Base-by-base conservation (phyloP, 345 rosid species). In the Odontarrhena argentea region DNA sequence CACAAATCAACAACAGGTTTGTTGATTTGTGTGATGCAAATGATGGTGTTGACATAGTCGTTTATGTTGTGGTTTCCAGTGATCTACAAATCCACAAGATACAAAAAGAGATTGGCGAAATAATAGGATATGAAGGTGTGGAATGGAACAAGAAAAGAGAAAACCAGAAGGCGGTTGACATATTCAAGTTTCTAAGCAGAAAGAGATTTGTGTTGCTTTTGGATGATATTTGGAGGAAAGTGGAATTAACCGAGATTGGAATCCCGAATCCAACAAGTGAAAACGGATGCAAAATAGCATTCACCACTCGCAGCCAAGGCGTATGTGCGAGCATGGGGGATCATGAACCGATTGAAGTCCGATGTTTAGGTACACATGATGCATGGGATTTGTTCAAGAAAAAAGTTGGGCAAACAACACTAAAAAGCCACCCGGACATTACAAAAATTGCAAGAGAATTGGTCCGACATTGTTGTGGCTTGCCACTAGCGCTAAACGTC, bases 301-400 rank as follows among this genome's bases (percentile, higher is more conserved):
- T 68, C 26, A 68, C 73, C n/a, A 56, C 73, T 58, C 66, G 65
- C 3, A 58, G 6, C 14, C 38, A 36, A 13, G 42, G 45, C 2
- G 73, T 68, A 8, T 58, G 73, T 58, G 48, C 15, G 7, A 13
- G 46, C 46, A 68, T 68, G 73, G 65, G 55, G 13, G 65, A 47
- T 47, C 25, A 68, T 48, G 60, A 47, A 8, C n/a, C 53, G 5
- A 47, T 57, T 8, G 44, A 55, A n/a, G 50, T 68, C 30, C 7
- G 30, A 18, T 75, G 79, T 61, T 41, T 76, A 53, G 43, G 11
- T 28, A 7, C 63, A 42, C 24, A 42, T 59, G 65, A 60, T 43
- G 65, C 65, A 1, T 60, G 65, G 65, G 52, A 60, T 28, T 44
- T 60, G 51, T 60, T 60, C 51, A 28, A 14, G 40, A 13, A 26